Base-by-base conservation (phyloP, 169 alveolate species). In the Plasmodium ovale region DNA sequence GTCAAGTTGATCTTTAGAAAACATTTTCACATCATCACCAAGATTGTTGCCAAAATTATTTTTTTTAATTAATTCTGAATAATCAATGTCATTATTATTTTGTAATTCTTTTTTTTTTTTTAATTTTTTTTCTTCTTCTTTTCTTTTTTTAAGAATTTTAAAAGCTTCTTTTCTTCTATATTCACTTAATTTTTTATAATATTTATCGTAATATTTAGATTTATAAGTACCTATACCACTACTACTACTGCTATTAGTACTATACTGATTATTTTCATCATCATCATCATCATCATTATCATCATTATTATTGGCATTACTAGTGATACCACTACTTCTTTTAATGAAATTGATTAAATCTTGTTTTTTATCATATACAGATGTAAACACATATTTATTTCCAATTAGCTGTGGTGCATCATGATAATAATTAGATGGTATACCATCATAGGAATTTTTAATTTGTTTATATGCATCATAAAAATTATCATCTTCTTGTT, bases 391-490 rank as follows among this genome's bases (percentile, higher is more conserved):
- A 53, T 82, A 82, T 7, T 67, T 64, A 25, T 82, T 59, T n/a
- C 90, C 90, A 21, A 82, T 33, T 10, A 82, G 47, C 27, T 82
- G 90, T 5, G 90, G 90, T 1, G 85, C 90, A 3, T 64, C 59
- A 51, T 82, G 90, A 14, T 64, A 42, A 53, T 65, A 82, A 37
- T 82, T 82, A 27, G 69, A 37, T 14, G 90, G 90, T 0, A 82
- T 51, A 19, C 90, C 90, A 3, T 31, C 58, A 82, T 82, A 82
- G 0, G 90, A 82, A 3, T 68, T 53, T 54, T 82, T 53, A 65
- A 82, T 82, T 31, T 82, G 90, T 82, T 82, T 82, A n/a, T 82
- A 82, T 0, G 84, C 70, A 67, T 82, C 90, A 19, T 82, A 82
- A 10, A 51, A 39, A 33, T 9, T 54, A 16, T 82, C 90, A 1